phyloP scores from a whole-genome alignment of 2,329 filamentous ascomycete genomes.

The Fusarium drepaniforme region DNA sequence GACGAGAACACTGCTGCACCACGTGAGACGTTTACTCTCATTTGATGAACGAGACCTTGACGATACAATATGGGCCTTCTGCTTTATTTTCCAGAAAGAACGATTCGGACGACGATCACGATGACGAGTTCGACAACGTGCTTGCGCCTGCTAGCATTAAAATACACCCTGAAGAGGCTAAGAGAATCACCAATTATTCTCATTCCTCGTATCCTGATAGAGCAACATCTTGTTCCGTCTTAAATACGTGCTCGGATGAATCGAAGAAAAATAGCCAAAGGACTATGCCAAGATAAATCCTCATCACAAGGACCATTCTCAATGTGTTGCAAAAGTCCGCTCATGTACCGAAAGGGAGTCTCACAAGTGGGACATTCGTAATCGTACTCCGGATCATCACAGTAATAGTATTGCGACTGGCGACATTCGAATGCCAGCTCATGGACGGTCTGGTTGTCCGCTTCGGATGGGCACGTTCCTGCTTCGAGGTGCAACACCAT shows the following conservation, averaged over 20 bases:
- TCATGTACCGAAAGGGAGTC: conserved; percentile 14
- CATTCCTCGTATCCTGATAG: not conserved
- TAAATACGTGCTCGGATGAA: not conserved
- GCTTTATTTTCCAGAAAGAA: conserved; percentile 6
- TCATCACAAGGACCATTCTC: conserved; percentile 39
- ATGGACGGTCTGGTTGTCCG: conserved; percentile 7
- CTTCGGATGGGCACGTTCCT: conserved; percentile 30
- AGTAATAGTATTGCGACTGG: not conserved
- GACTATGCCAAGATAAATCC: not conserved
- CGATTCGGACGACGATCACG: not conserved
- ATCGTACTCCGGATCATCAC: conserved; percentile 35
- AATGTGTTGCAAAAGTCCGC: conserved; percentile 39
- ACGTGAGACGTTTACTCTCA: conserved; percentile 11
- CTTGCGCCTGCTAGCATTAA: conserved; percentile 9
- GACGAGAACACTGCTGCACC: not conserved
- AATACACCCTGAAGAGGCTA: not conserved
- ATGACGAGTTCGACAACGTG: conserved; percentile 3
- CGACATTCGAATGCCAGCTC: conserved; percentile 1
- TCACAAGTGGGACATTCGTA: conserved; percentile 34
- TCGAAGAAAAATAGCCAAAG: not conserved
- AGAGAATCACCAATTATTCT: not conserved
- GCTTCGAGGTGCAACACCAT: conserved; percentile 44
- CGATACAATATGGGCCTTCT: not conserved
- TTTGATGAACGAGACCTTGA: not conserved
- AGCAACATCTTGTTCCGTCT: not conserved